Base-by-base conservation (phyloP, 225 moss, liverwort and hornwort genomes). In the Pseudoscleropodium purum region DNA sequence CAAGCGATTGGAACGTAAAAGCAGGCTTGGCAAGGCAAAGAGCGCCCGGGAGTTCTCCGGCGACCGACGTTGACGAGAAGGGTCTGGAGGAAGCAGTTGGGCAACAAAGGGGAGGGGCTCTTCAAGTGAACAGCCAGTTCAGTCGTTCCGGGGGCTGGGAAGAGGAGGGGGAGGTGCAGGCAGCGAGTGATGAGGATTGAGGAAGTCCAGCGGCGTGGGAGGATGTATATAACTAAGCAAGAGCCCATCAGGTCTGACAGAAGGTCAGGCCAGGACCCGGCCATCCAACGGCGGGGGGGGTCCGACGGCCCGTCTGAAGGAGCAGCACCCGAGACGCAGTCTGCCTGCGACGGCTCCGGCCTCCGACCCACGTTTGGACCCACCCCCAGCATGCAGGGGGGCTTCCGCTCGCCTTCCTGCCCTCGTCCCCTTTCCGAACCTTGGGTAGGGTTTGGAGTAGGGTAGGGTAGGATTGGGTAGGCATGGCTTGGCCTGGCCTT, bases 201-300 rank as follows among this genome's bases (percentile, higher is more conserved):
- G 43, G 60, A 88, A 77, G 81, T 64, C 77, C 15, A 84, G 90
- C 45, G 65, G 90, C 86, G 64, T 72, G 76, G 85, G 89, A 88
- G 52, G 84, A 68, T 69, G 69, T 94, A 92, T 94, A 94, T 94
- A 79, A 79, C 24, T 79, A 85, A 92, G 64, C 80, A 63, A 78
- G 82, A 84, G 87, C 36, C 63, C 84, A 45, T 57, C n/a, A 61
- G 56, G 30, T 85, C 92, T 89, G 85, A 87, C 92, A 59, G 15
- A 6, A 41, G 19, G 27, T 27, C 23, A 41, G 19, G 27, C 59
- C 23, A 60, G 30, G 75, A 24, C 82, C 62, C 43, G 45, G 64
- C 83, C 63, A 83, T 25, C 45, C 23, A 23, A 68, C 23, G 45
- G 82, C 45, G 82, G 45, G 76, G 34, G 64, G 57, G 57, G 8